phyloP scores from a whole-genome alignment of 2,329 filamentous ascomycete species.

The Parafenestella ontariensis region DNA sequence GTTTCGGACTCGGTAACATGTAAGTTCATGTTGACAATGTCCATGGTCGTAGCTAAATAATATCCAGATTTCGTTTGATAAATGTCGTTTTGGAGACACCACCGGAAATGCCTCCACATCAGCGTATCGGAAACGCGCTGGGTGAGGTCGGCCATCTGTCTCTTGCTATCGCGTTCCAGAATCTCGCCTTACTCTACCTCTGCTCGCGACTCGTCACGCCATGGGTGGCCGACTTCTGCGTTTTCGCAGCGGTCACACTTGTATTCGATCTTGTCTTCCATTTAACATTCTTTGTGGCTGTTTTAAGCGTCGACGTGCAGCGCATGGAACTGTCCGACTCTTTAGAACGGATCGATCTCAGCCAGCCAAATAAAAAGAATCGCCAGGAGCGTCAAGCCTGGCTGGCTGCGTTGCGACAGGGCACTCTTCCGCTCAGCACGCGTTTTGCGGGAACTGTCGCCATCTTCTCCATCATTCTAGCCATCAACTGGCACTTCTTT shows the following conservation, averaged over 20 bases:
- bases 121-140: slow-evolving; percentile 75
- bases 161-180: slow-evolving; percentile 71
- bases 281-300: slow-evolving; percentile 79
- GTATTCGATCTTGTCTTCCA: slow-evolving; percentile 80
- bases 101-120: slow-evolving; percentile 70
- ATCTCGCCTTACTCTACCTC: slow-evolving; percentile 69
- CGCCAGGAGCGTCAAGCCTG: slow-evolving; percentile 60
- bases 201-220: slow-evolving; percentile 73
- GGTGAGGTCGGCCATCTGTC: slow-evolving; percentile 75
- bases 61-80: slow-evolving; percentile 70
- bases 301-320: slow-evolving; percentile 79
- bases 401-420: slow-evolving; percentile 67
- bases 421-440: slow-evolving; percentile 72
- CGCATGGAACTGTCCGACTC: slow-evolving; percentile 78
- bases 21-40: slow-evolving; percentile 26
- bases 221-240: slow-evolving; percentile 76
- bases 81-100: slow-evolving; percentile 78
- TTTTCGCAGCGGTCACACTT: slow-evolving; percentile 76
- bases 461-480: slow-evolving; percentile 74
- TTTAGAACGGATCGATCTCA: slow-evolving; percentile 56
- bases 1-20: slow-evolving; percentile 80
- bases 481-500: slow-evolving; percentile 80
- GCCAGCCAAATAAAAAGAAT: slow-evolving; percentile 54
- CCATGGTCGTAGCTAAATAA: slow-evolving; percentile 15
- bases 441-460: slow-evolving; percentile 77